A percentile compares a stretch with the other conserved stretches of the same genome.
phyloP scores from a whole-genome alignment of 371 early-diverging fungal species.

The Mucor indicus region DNA sequence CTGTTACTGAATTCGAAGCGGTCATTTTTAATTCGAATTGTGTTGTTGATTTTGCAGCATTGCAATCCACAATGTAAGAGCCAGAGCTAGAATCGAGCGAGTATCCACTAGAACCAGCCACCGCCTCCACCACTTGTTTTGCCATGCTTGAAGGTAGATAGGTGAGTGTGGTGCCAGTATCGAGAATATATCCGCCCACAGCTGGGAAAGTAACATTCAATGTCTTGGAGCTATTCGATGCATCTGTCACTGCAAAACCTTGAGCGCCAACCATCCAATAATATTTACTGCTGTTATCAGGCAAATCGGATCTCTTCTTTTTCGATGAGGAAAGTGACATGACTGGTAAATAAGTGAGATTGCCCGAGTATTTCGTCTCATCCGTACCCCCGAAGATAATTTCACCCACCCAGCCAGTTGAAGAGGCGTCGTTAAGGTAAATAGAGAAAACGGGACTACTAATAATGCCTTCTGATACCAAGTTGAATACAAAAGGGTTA shows the following conservation, averaged over 20 bases:
- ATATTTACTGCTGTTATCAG: conserved; percentile 15
- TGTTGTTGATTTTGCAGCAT: conserved; percentile 6
- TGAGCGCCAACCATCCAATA: conserved; percentile 51
- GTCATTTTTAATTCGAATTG: conserved; percentile 21
- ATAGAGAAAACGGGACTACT: conserved; percentile 35
- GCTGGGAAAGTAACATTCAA: neutral
- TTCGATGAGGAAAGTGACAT: conserved; percentile 10
- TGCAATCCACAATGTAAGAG: conserved; percentile 23
- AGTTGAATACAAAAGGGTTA: conserved; percentile 41
- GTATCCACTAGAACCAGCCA: conserved; percentile 17
- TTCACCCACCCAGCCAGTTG: conserved; percentile 46
- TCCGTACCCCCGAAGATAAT: conserved; percentile 62
- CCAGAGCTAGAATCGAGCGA: conserved; percentile 17
- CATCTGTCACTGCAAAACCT: conserved; percentile 23
- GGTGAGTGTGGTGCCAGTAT: conserved; percentile 50
- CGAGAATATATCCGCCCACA: conserved; percentile 31
- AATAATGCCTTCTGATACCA: conserved; percentile 32
- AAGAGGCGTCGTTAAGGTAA: conserved; percentile 28
- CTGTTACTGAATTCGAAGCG: conserved; percentile 1
- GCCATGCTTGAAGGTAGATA: conserved; percentile 35
- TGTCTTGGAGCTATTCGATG: neutral
- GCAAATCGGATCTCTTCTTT: neutral
- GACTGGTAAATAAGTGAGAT: conserved; percentile 46
- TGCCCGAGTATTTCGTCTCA: conserved; percentile 48
- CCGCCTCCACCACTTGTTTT: conserved; percentile 12